Conservation (phyloP, 352 stramenopile genomes). For the Paralagenidium karlingii region DNA sequence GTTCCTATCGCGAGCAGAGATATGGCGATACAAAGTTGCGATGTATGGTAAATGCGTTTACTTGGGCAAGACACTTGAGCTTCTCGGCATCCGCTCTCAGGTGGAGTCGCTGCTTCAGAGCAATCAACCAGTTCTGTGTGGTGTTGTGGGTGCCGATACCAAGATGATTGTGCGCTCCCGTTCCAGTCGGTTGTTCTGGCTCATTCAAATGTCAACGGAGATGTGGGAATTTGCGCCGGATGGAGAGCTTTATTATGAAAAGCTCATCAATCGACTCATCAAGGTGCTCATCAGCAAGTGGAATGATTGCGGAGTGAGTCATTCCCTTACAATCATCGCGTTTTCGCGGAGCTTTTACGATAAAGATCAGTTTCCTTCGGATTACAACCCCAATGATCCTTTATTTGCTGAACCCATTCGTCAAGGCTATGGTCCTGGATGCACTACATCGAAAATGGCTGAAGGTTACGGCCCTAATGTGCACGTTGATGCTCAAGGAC, state of each 20-base stretch:
- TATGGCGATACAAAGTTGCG: slow-evolving; percentile 82
- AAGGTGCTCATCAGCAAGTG: slow-evolving; percentile 71
- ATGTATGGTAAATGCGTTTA: slow-evolving; percentile 68
- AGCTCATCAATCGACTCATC: slow-evolving; percentile 73
- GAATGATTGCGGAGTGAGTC: slow-evolving; percentile 72
- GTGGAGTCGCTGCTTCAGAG: slow-evolving; percentile 78
- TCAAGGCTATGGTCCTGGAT: slow-evolving; percentile 29
- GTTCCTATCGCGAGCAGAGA: slow-evolving; percentile 83
- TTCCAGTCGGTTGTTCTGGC: slow-evolving; percentile 93
- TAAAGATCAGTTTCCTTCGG: slow-evolving; percentile 41
- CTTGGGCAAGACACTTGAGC: slow-evolving; percentile 53
- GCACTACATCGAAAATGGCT: slow-evolving; percentile 11
- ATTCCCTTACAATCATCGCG: slow-evolving; percentile 88
- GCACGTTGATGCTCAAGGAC: slow-evolving; percentile 81
- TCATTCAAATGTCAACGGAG: slow-evolving; percentile 94
- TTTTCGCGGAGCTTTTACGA: slow-evolving; percentile 86
- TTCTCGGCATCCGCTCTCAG: slow-evolving; percentile 72
- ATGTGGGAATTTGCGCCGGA: slow-evolving; percentile 89
- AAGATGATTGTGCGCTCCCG: slow-evolving; percentile 94
- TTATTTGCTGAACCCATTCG: slow-evolving; percentile 32
- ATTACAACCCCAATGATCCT: slow-evolving; percentile 23
- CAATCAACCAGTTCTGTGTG: slow-evolving; percentile 54
- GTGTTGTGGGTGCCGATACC: slow-evolving; percentile 91
- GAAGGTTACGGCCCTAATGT: slow-evolving; percentile 34
- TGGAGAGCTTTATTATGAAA: slow-evolving; percentile 86